Evolutionary conservation across 345 rosid species (phyloP).

Genomic region (Abelmoschus esculentus): DNA sequence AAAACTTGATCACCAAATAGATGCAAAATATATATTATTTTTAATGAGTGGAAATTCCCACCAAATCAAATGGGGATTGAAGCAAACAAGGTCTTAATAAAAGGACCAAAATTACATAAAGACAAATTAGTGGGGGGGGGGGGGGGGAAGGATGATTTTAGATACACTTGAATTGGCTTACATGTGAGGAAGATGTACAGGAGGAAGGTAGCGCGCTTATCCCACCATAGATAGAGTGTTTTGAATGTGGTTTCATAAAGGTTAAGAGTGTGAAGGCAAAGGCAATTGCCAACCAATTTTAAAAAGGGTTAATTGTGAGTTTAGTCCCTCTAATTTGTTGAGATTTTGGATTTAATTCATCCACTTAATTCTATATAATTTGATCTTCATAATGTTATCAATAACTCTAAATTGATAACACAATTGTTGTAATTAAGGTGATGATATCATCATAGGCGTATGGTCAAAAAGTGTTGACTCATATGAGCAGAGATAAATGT

Average conservation of each 20-base stretch:
- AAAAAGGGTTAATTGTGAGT: neutral
- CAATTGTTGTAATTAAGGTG: too few relatives aligned
- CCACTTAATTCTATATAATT: too few relatives aligned
- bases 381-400: neutral
- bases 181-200: constrained; percentile 4
- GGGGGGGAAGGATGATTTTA: constrained; percentile 9
- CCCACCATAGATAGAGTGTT: constrained; percentile 15
- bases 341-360: neutral
- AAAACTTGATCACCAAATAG: neutral
- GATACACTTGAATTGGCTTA: constrained; percentile 8
- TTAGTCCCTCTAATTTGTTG: neutral
- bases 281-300: neutral
- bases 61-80: constrained; percentile 5
- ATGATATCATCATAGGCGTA: too few relatives aligned
- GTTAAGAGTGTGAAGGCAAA: neutral
- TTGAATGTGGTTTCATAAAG: constrained; percentile 3
- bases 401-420: neutral
- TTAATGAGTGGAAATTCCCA: constrained; percentile 31
- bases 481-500: too few relatives aligned
- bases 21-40: neutral
- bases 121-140: constrained; percentile 21
- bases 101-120: neutral
- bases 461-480: too few relatives aligned
- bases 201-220: constrained; percentile 12
- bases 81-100: neutral